A percentile compares a stretch with the other conserved stretches of the same genome.
Conservation (phyloP, 176 grass and related monocot genomes). For the Oryza coarctata region DNA sequence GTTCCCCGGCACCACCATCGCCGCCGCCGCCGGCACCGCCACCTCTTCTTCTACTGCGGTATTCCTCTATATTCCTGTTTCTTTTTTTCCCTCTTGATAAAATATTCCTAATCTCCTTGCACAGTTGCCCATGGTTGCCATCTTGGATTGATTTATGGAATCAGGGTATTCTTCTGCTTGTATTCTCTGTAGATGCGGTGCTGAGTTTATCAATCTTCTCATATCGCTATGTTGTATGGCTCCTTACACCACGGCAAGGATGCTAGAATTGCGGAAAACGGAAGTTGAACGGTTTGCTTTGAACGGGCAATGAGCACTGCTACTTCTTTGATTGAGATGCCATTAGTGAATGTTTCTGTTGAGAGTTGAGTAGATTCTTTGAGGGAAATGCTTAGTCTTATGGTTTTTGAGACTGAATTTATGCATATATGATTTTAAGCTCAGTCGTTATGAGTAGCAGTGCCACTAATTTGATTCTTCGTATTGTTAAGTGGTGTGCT, state of each 20-base stretch:
- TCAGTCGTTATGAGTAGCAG: neutral
- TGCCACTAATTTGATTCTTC: neutral
- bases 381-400: neutral
- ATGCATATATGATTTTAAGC: neutral
- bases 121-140: neutral
- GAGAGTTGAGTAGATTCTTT: neutral
- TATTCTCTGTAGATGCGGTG: neutral
- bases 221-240: neutral
- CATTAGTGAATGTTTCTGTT: neutral
- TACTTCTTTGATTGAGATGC: neutral
- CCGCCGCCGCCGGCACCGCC: neutral
- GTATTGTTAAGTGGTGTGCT: neutral
- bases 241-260: neutral
- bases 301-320: no score
- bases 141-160: slow-evolving; percentile 12
- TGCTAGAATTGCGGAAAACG: neutral
- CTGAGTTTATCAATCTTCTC: neutral
- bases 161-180: neutral
- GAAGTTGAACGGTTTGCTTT: neutral
- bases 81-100: neutral
- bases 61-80: slow-evolving; percentile 4
- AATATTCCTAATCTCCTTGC: no score
- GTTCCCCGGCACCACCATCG: neutral
- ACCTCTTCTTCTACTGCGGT: slow-evolving; percentile 19
- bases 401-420: neutral